These are phyloP conservation scores for Arachis hypogaea DNA, from an alignment of 306 rosid genomes.

Conservation along the genomic window DNA sequence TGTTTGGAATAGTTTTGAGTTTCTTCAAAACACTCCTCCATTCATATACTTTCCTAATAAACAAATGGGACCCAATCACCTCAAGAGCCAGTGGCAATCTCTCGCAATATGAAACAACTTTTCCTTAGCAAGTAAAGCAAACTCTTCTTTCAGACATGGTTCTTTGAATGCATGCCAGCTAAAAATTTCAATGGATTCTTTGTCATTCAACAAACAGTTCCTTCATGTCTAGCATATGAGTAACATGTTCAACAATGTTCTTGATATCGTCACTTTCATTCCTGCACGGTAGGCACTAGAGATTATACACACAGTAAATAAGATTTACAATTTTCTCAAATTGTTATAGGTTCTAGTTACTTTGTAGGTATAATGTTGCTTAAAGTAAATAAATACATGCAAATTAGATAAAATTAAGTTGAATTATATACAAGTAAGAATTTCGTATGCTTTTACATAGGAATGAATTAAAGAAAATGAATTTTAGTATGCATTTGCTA, in stretches of 20 bases:
- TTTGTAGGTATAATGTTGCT: too few species aligned
- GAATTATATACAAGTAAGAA: too few species aligned
- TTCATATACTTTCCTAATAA: neutral
- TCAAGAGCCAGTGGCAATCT: conserved; percentile 32
- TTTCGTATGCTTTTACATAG: too few species aligned
- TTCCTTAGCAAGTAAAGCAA: neutral
- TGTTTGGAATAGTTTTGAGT: neutral
- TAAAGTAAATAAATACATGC: too few species aligned
- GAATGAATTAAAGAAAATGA: too few species aligned
- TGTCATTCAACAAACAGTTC: neutral
- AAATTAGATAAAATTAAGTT: too few species aligned
- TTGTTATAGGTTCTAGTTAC: too few species aligned
- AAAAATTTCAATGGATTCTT: conserved; percentile 11
- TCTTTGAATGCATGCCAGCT: conserved; percentile 39
- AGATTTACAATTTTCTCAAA: too few species aligned
- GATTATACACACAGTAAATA: neutral
- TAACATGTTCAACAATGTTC: neutral
- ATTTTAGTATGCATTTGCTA: too few species aligned
- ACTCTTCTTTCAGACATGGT: neutral
- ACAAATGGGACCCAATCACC: conserved; percentile 25
- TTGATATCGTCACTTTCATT: neutral
- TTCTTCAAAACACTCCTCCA: conserved; percentile 31
- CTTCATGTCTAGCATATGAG: neutral
- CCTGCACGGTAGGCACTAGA: neutral
- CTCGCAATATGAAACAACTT: neutral